Base-by-base conservation (phyloP, 2,329 filamentous ascomycete genomes). In the Pyrenochaeta sp. region DNA sequence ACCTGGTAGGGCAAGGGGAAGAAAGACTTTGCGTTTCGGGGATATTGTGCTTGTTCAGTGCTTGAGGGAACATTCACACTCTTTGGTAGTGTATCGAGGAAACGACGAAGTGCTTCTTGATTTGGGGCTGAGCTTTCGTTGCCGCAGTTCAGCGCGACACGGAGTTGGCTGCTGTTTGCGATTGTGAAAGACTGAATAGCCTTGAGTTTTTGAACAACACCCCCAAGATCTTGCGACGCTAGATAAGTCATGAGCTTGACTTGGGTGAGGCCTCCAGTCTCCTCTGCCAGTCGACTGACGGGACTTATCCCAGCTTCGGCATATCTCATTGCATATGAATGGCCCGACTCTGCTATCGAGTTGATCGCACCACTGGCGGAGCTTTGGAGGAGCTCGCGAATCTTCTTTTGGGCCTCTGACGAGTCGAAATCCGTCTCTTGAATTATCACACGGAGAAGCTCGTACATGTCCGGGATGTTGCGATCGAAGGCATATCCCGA, bases 1-100 rank as follows among this genome's bases (percentile, higher is more conserved):
- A 99, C 94, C 73, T 99, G 94, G 73, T 96, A 99, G 1, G 94
- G 94, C 13, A 99, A 80, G 17, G 93, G 88, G 73, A 96, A 97
- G 74, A 97, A 95, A 0, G 90, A 87, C 69, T 91, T 94, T 53
- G 70, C 65, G 39, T 76, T 74, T 7, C 65, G 69, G 2, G 71
- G 70, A 38, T 72, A 72, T 23, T 71, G 69, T 28, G 35, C 68
- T 66, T 52, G 67, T 51, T 44, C 60, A 35, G 41, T 63, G 36
- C 32, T 64, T 44, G 63, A 26, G 19, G 60, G 37, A 61, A 71
- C 35, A 65, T 64, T 36, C 53, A 65, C 27, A 43, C 59, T 48
- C 48, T 54, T 10, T 10, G 86, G 83, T n/a, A 87, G 74, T 5
- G 74, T 78, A 27, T 74, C 69, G 47, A 96, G 75, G 74, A 96